Conservation (phyloP, 345 rosid genomes). For the Acer saccharum region DNA sequence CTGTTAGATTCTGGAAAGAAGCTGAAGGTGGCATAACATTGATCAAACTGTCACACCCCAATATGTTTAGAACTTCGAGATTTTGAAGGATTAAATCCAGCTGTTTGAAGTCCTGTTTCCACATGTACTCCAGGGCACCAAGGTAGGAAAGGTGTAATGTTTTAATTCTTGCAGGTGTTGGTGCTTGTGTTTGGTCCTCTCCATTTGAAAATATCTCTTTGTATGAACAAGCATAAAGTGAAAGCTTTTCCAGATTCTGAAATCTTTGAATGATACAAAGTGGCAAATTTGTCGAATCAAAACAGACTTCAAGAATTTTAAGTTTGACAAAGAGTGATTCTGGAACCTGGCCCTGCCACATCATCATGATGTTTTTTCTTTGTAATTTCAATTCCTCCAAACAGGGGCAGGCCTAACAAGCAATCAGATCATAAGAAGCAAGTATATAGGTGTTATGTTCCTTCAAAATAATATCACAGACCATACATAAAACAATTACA, state of each 20-base stretch:
- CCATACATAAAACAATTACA: not conserved
- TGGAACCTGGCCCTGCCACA: not conserved
- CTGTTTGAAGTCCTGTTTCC: not conserved
- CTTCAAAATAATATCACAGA: not conserved
- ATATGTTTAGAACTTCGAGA: no score
- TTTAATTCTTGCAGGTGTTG: no score
- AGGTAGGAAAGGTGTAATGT: rapidly evolving
- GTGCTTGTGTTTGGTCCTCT: no score
- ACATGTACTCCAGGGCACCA: not conserved
- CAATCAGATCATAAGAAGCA: not conserved
- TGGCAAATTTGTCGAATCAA: slow-evolving; percentile 2
- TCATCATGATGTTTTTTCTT: not conserved
- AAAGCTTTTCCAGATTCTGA: slow-evolving; percentile 7
- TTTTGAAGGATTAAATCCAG: not conserved
- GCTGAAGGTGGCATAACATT: not conserved
- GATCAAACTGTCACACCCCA: not conserved
- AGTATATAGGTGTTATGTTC: not conserved
- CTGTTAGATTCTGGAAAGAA: not conserved
- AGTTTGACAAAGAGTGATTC: not conserved
- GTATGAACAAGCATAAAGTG: not conserved
- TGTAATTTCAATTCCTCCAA: not conserved
- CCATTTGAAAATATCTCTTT: not conserved
- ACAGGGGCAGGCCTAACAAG: slow-evolving; percentile 15
- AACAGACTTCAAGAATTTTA: not conserved
- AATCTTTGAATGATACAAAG: slow-evolving; percentile 1